Conservation (phyloP, 2,329 filamentous ascomycete genomes). For the Karstenula rhodostoma region DNA sequence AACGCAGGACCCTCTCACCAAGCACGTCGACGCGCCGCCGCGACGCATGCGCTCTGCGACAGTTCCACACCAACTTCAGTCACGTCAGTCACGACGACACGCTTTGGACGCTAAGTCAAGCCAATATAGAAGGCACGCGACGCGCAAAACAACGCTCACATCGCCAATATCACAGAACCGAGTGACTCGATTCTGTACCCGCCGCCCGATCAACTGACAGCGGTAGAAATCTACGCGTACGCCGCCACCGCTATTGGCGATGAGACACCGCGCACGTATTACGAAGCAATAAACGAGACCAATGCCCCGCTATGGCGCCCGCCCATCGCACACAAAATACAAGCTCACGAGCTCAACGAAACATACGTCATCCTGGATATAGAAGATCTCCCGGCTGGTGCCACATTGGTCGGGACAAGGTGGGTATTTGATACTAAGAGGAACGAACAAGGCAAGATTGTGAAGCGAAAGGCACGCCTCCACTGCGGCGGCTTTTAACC, state of each 20-base stretch:
- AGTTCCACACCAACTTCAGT: neutral
- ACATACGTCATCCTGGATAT: conserved; percentile 13
- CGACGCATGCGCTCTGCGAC: neutral
- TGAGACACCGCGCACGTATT: neutral
- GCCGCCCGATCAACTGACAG: neutral
- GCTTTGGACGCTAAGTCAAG: neutral
- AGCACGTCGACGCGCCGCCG: conserved; percentile 4
- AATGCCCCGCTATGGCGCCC: neutral
- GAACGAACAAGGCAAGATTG: conserved; percentile 8
- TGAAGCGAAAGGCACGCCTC: conserved; percentile 16
- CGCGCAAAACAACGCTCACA: neutral
- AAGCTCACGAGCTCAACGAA: conserved; percentile 10
- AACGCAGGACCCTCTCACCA: neutral
- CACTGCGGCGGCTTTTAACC: conserved; percentile 2
- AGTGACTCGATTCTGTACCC: neutral
- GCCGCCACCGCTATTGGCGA: neutral
- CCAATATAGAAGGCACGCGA: neutral
- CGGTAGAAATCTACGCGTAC: neutral
- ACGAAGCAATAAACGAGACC: neutral
- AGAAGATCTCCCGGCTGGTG: neutral
- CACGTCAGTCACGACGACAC: neutral
- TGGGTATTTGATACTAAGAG: conserved; percentile 20
- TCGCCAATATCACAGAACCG: neutral
- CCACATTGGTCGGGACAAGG: conserved; percentile 14
- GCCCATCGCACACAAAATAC: conserved; percentile 9